Evolutionary conservation across 768 basidiomycete species (phyloP), one percentile per base, ranked within the genome.

Genomic region (Gloeophyllum trabeum): DNA sequence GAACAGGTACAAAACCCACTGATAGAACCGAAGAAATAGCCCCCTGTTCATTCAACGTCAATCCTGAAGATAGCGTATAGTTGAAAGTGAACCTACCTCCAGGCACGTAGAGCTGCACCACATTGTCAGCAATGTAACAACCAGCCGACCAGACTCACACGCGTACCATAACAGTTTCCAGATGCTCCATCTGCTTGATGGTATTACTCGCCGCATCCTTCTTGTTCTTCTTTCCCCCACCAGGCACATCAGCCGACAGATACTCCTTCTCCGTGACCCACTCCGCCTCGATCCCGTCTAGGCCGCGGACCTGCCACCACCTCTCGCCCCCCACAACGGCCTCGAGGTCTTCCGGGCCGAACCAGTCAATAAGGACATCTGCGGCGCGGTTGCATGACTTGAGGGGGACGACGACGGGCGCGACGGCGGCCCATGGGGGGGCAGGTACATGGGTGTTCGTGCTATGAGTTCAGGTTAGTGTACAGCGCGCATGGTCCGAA

Each of bases 231-330:
- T 52, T 49, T 20, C 61, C 56, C 25, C 38, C 35, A 18, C 54
- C 45, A 5, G 47, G 34, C 24, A 50, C 46, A 16, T 54, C 47
- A 38, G 46, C 26, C 40, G 47, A 22, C 12, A 77, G 49, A 45
- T 67, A 69, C 26, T 70, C 63, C 47, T 67, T 68, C 50, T 76
- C 67, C 1, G 75, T 70, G 22, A 78, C 64, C 76, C 75, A 77
- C 53, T 78, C 76, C 2, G 63, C 74, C 45, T 85, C 81, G 1
- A 85, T 61, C 2, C 83, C 83, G 42, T 75, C 70, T 23, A 83
- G 60, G 5, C 80, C 79, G 30, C 83, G 69, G 24, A 86, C 76
- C 59, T 87, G 84, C 87, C 85, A 88, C 87, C 85, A 90, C 43
- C 77, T 67, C 43, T 75, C 74, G 2, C 85, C 87, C 21, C 87